A percentile compares a stretch with the other conserved stretches of the same genome.
Evolutionary conservation across 2,329 filamentous ascomycete genomes (phyloP).

Genomic region (Exophiala sp.): DNA sequence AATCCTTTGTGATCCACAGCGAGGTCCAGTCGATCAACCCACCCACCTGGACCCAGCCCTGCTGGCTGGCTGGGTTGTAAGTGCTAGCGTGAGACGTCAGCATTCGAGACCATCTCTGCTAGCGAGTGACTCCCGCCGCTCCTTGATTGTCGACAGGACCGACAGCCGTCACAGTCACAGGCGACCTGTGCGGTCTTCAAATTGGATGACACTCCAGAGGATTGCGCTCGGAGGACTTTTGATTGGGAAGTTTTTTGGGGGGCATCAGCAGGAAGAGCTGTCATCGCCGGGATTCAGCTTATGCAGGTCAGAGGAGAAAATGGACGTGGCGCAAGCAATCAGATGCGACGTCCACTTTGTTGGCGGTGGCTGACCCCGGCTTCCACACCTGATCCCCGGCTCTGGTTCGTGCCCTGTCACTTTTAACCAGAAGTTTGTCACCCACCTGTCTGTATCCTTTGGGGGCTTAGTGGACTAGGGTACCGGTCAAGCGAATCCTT

Average conservation of each 20-base stretch:
- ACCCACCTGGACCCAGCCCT: background rate
- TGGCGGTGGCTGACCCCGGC: conserved; percentile 16
- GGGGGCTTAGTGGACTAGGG: conserved; percentile 6
- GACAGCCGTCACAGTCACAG: conserved; percentile 1
- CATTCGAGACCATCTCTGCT: background rate
- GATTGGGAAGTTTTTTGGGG: background rate
- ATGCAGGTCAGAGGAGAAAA: conserved; percentile 10
- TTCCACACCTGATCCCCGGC: conserved; percentile 3
- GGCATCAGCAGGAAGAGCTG: background rate
- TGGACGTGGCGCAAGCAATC: conserved; percentile 12
- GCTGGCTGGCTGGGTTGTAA: background rate
- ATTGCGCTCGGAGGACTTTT: background rate
- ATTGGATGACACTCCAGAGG: background rate
- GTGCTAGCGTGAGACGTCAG: conserved; percentile 2
- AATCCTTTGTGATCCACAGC: conserved; percentile 11
- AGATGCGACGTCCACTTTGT: conserved; percentile 10
- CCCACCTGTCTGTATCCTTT: conserved; percentile 1
- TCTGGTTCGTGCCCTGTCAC: conserved; percentile 19
- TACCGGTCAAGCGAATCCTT: conserved; percentile 9
- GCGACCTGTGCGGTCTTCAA: background rate
- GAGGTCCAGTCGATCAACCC: conserved; percentile 3
- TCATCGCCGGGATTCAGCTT: background rate
- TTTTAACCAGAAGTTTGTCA: conserved; percentile 8
- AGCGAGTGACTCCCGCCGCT: background rate
- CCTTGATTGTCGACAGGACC: background rate